Evolutionary conservation across 2,329 filamentous ascomycete genomes (phyloP), one percentile per base, ranked within the genome.

Genomic region (Aureobasidium musti): DNA sequence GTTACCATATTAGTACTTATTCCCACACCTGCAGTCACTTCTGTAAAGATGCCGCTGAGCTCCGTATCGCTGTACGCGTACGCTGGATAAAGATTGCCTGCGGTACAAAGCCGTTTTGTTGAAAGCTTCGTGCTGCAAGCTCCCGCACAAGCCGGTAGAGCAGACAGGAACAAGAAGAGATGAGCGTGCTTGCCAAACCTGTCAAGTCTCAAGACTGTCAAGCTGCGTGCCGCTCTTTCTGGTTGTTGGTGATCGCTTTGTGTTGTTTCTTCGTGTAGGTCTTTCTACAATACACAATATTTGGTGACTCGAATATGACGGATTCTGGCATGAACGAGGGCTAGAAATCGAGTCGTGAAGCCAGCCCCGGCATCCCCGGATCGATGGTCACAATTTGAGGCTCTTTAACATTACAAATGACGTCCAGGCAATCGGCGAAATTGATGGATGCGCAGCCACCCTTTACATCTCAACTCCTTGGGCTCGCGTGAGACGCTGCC

Each of bases 351-450:
- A 61, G 26, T 35, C 54, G 23, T 17, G 6, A 39, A 14, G 37
- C n/a, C n/a, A 19, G 19, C 35, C 35, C 21, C 57, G 57, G 57
- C 57, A 61, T 26, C 57, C 57, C 57, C 57, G 57, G 57, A 61
- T 60, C 56, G 56, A 60, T 60, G 56, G 11, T 43, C 41, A 47
- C 28, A 47, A 47, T 35, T 49, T 49, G 57, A 61, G 57, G 41
- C 57, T 61, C 57, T 37, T 19, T 33, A 23, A 47, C 30, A 30
- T 61, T n/a, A 28, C 41, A 10, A 26, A 61, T 61, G 57, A 61
- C 43, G 57, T 49, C 17, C 28, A 47, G 19, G 21, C 23, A 47
- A 60, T 47, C 26, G 41, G 28, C 41, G 39, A 35, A 60, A 60
- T 60, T 47, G 56, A 60, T 59, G 57, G 56, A 60, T 59, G 57